Base-by-base conservation (phyloP, 2,329 filamentous ascomycete genomes). In the Stagonosporopsis rhizophila region DNA sequence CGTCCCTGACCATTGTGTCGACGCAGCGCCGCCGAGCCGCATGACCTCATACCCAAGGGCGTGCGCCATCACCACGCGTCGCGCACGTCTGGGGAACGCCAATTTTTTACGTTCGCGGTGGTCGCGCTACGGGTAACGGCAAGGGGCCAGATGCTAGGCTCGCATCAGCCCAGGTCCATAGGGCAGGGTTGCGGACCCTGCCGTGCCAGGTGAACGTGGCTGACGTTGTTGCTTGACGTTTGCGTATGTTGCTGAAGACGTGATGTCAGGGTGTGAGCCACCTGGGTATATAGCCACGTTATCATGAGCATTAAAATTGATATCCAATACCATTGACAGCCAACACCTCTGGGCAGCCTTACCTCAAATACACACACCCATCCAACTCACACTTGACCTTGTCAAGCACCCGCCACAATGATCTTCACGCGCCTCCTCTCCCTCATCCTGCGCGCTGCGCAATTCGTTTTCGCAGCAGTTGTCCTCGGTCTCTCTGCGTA, bases 401-500 rank as follows among this genome's bases (percentile, higher is more conserved):
- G 20, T 25, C 44, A 20, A 44, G 27, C 35, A 52, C 15, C 42
- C n/a, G 34, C 20, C 59, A 70, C 39, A 0, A 73, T 73, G 69
- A 57, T 72, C 44, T 38, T 71, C 61, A 60, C 82, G 9, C 82
- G 85, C 56, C 62, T 87, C 20, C 60, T 83, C 25, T 85, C 84
- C 22, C 80, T 87, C 60, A 72, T 84, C 66, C 80, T 89, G 64
- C 85, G 87, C 70, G 71, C 84, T 12, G 82, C 80, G 65, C 82
- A 91, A 78, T 82, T 93, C 61, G 85, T 81, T 67, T 92, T 89
- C 70, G 87, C 84, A n/a, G 82, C 85, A 64, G 88, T 92, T 73
- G 64, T 80, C 69, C 60, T 64, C 23, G 59, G 68, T 27, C 48
- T 72, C 12, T 63, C 63, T 2, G 52, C 70, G 14, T 59, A 66